Conservation (phyloP, 2,329 filamentous ascomycete species). For the Ophiosphaerella korrae region DNA sequence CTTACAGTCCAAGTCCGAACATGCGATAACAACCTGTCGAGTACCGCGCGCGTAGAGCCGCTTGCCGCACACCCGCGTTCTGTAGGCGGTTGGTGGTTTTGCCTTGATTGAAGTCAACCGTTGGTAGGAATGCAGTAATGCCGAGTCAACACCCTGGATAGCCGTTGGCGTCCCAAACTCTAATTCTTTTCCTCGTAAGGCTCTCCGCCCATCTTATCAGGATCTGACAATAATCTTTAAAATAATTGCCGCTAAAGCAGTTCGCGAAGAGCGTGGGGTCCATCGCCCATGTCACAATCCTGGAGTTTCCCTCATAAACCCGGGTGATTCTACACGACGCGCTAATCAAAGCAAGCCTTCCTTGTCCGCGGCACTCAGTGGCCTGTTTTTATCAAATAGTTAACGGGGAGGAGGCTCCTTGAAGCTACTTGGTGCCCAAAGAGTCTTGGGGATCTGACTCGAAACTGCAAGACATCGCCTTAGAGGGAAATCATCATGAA, state of each 20-base stretch:
- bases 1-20: not conserved
- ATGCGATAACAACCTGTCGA: slow-evolving; percentile 18
- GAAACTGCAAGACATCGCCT: slow-evolving; percentile 1
- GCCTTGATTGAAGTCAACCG: slow-evolving; percentile 7
- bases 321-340: not conserved
- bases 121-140: not conserved
- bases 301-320: slow-evolving; percentile 3
- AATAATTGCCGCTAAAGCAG: slow-evolving; percentile 1
- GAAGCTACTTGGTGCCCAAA: slow-evolving; percentile 2
- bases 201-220: slow-evolving; percentile 6
- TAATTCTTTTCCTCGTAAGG: slow-evolving; percentile 17
- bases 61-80: slow-evolving; percentile 10
- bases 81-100: not conserved
- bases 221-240: no score
- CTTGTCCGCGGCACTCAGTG: slow-evolving; percentile 15
- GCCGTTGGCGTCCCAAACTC: slow-evolving; percentile 20
- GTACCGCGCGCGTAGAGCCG: slow-evolving; percentile 23
- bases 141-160: slow-evolving; percentile 23
- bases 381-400: slow-evolving; percentile 7
- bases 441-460: slow-evolving; percentile 1
- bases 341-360: slow-evolving; percentile 15
- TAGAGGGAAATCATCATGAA: slow-evolving; percentile 3
- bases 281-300: slow-evolving; percentile 4
- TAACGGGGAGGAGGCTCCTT: slow-evolving; percentile 8
- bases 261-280: slow-evolving; percentile 7